Evolutionary conservation across 2,329 filamentous ascomycete genomes (phyloP), one percentile per base, ranked within the genome.

Genomic region (Knoxdaviesia capensis): DNA sequence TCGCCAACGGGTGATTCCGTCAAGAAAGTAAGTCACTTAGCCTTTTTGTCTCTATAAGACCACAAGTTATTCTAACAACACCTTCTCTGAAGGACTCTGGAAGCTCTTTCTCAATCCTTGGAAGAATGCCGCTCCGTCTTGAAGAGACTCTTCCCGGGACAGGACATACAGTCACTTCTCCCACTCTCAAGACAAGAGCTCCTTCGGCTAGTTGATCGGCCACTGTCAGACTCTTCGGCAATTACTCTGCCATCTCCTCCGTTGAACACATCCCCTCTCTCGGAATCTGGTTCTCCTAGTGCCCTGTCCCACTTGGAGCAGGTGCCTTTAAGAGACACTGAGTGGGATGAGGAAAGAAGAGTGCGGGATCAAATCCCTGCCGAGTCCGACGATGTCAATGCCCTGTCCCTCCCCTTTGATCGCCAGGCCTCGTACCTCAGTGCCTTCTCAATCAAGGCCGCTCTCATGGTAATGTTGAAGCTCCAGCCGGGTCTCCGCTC

Each of bases 361-460:
- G 65, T 61, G 35, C 59, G 64, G 42, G 71, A 76, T 43, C 59
- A 68, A 5, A 65, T 77, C 41, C 69, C 70, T n/a, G 65, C 62
- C 6, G 71, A 82, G 49, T 76, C 77, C 1, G 79, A 83, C 42
- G 49, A 55, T 40, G 47, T 55, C 33, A 56, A 56, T 29, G 77
- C 76, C 0, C 61, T 83, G 2, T 81, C 77, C 52, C 68, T 68
- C 33, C 59, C 61, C 2, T 59, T 68, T 5, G 70, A 80, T 44
- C 69, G 75, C 37, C 71, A 74, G 48, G 58, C 64, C 4, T 70
- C 79, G 3, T 84, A 84, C 51, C 62, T 84, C 4, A 79, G 79
- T 1, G 76, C 80, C 10, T 84, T 80, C 0, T 84, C 79, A 5
- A 79, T 84, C 52, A 80, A 80, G 51, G 79, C 79, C 1, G 78